These are phyloP conservation scores for Yueomyces sp. DNA, from an alignment of 805 yeast species.

Conservation along the genomic window DNA sequence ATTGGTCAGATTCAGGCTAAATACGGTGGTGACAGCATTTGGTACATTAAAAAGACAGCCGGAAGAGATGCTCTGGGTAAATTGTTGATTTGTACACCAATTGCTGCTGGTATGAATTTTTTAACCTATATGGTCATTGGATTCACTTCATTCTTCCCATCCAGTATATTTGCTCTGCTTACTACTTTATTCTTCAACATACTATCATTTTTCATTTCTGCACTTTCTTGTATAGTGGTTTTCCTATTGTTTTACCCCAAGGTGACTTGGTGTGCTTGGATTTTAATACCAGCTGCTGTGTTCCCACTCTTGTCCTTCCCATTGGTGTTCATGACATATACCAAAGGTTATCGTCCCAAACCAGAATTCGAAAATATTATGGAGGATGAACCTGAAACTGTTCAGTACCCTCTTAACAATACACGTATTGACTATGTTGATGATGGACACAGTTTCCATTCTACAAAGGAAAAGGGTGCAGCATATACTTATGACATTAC, in stretches of 20 bases:
- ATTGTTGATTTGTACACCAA: slow-evolving; percentile 46
- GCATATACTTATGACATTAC: background rate
- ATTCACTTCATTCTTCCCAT: slow-evolving; percentile 20
- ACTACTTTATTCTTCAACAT: slow-evolving; percentile 33
- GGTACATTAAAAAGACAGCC: slow-evolving; percentile 31
- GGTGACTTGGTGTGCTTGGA: slow-evolving; percentile 61
- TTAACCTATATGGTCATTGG: slow-evolving; percentile 27
- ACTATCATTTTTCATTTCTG: slow-evolving; percentile 40
- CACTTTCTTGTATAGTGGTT: slow-evolving; percentile 40
- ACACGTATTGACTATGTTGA: background rate
- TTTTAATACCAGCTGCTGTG: slow-evolving; percentile 53
- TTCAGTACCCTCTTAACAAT: background rate
- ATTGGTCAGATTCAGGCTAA: slow-evolving; percentile 11
- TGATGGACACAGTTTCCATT: background rate
- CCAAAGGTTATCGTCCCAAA: slow-evolving; percentile 2
- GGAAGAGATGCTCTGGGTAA: slow-evolving; percentile 41
- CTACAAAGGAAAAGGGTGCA: background rate
- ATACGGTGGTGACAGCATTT: slow-evolving; percentile 10
- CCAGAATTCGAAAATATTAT: slow-evolving; percentile 3
- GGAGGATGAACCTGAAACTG: background rate
- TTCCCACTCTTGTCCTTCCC: slow-evolving; percentile 40
- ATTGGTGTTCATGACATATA: slow-evolving; percentile 30
- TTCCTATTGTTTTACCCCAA: slow-evolving; percentile 52
- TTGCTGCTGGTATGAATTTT: slow-evolving; percentile 52
- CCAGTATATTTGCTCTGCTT: slow-evolving; percentile 11